These are phyloP conservation scores for Spathaspora gorwiae DNA, from an alignment of 805 yeast genomes.

Conservation along the genomic window DNA sequence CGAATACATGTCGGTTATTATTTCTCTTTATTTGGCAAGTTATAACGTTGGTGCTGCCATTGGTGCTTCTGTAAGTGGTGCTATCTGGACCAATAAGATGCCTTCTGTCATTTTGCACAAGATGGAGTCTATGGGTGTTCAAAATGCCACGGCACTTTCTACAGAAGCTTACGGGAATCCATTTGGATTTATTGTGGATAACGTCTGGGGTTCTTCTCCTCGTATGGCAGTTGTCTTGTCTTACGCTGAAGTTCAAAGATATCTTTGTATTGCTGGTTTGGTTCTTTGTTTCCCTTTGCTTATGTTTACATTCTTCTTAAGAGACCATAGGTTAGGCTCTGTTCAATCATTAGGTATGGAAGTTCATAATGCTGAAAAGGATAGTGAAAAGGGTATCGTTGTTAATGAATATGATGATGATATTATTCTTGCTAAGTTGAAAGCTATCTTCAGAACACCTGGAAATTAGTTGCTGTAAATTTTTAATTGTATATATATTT, in stretches of 20 bases:
- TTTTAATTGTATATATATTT: no score
- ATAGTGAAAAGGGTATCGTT: slow-evolving; percentile 1
- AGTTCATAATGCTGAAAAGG: neutral
- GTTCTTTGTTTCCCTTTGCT: slow-evolving; percentile 47
- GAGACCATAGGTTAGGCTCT: slow-evolving; percentile 44
- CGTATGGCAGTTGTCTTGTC: slow-evolving; percentile 54
- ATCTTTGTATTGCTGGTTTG: slow-evolving; percentile 51
- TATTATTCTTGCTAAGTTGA: slow-evolving; percentile 2
- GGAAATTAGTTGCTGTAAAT: no score
- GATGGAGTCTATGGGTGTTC: slow-evolving; percentile 12
- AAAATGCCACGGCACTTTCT: slow-evolving; percentile 16
- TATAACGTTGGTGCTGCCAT: slow-evolving; percentile 61
- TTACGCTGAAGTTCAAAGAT: slow-evolving; percentile 54
- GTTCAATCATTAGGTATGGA: slow-evolving; percentile 23
- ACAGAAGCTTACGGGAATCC: slow-evolving; percentile 39
- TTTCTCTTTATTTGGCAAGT: slow-evolving; percentile 52
- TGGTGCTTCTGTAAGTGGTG: slow-evolving; percentile 62
- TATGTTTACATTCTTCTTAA: slow-evolving; percentile 21
- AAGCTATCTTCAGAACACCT: neutral
- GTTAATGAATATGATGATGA: slow-evolving; percentile 5
- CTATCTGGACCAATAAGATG: slow-evolving; percentile 62
- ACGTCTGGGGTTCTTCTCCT: slow-evolving; percentile 60
- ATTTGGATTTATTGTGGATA: slow-evolving; percentile 37
- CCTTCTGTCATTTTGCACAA: slow-evolving; percentile 39
- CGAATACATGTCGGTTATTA: slow-evolving; percentile 58